Percentiles rank a stretch among this genome's conserved stretches.
These are phyloP conservation scores for Castanea crenata DNA, from an alignment of 306 rosid species.

Conservation along the genomic window DNA sequence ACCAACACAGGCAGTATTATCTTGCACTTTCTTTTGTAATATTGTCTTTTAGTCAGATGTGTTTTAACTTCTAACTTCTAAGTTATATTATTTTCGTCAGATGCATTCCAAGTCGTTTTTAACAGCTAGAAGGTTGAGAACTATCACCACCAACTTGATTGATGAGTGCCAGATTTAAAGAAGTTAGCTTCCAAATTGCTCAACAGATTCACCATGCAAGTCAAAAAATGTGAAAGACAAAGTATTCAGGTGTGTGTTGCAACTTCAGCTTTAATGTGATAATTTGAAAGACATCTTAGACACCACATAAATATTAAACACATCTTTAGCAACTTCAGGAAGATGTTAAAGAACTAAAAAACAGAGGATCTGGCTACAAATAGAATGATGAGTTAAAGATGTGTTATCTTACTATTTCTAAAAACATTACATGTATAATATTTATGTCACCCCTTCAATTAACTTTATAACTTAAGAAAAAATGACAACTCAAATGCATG, in stretches of 20 bases:
- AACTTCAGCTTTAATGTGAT: neutral
- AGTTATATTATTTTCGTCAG: no score
- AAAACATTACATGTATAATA: neutral
- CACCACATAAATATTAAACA: neutral
- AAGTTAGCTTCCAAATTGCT: conserved; percentile 14
- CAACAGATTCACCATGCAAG: neutral
- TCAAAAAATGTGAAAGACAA: neutral
- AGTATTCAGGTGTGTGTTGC: neutral
- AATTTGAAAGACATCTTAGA: neutral
- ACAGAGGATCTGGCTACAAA: neutral
- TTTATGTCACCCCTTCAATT: neutral
- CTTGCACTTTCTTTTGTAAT: no score
- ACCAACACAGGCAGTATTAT: no score
- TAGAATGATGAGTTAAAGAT: neutral
- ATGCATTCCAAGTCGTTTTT: no score
- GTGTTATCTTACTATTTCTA: neutral
- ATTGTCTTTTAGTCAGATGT: no score
- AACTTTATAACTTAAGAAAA: neutral
- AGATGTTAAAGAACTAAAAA: neutral
- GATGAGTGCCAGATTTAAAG: conserved; percentile 4
- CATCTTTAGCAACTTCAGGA: neutral
- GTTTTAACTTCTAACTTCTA: no score
- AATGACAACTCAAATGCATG: neutral
- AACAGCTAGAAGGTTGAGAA: no score
- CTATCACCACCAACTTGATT: no score